These are phyloP conservation scores for Fusarium duplospermum DNA, from an alignment of 2,329 filamentous ascomycete species.

Conservation along the genomic window DNA sequence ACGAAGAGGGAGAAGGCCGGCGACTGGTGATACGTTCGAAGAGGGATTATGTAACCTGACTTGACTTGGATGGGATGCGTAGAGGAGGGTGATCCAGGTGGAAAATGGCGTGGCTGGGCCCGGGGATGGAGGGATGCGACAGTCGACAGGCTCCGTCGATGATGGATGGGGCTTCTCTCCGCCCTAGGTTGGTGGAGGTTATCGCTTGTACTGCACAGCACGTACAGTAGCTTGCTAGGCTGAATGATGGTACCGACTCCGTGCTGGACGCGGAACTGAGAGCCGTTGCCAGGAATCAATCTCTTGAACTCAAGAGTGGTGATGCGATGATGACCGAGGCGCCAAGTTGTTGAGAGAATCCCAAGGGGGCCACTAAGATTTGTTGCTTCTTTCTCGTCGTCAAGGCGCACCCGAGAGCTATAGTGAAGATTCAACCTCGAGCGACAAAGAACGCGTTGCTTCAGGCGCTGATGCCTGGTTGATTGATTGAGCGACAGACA, in stretches of 20 bases:
- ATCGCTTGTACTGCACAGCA: conserved; percentile 18
- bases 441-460: conserved; percentile 25
- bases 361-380: neutral
- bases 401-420: conserved; percentile 5
- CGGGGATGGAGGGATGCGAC: conserved; percentile 23
- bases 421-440: conserved; percentile 25
- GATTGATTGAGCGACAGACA: neutral
- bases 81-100: conserved; percentile 37
- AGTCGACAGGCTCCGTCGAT: conserved; percentile 1
- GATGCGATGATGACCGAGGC: conserved; percentile 7
- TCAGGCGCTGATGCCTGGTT: conserved; percentile 1
- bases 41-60: conserved; percentile 46
- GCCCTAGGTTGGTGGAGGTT: conserved; percentile 19
- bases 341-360: conserved; percentile 9
- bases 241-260: neutral
- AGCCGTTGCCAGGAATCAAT: conserved; percentile 18
- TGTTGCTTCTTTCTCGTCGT: conserved; percentile 2
- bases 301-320: conserved; percentile 9
- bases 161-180: conserved; percentile 24
- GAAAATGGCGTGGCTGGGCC: conserved; percentile 47
- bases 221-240: neutral
- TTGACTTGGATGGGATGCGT: conserved; percentile 8
- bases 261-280: conserved; percentile 23
- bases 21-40: conserved; percentile 38
- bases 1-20: conserved; percentile 43